These are phyloP conservation scores for Suhomyces sp. DNA, from an alignment of 805 yeast genomes.

Conservation along the genomic window DNA sequence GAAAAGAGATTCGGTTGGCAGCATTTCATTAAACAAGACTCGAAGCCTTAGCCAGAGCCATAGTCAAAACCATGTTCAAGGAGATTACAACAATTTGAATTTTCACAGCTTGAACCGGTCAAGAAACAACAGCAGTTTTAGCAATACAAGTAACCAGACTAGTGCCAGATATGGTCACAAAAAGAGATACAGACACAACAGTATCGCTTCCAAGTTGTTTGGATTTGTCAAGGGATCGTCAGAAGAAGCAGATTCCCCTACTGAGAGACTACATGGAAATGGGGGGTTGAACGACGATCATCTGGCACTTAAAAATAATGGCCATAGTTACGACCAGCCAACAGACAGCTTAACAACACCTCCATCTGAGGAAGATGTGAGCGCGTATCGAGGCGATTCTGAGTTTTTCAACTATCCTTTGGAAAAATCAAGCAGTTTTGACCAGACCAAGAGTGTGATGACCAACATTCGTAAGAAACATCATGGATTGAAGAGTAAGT, in stretches of 20 bases:
- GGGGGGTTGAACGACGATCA: neutral
- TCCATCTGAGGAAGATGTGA: constrained; percentile 1
- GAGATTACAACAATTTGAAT: neutral
- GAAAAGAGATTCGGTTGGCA: neutral
- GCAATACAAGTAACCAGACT: neutral
- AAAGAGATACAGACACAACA: constrained; percentile 2
- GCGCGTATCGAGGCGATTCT: neutral
- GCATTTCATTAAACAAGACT: neutral
- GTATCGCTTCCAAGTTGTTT: constrained; percentile 3
- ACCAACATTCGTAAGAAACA: constrained; percentile 24
- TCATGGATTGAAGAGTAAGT: constrained; percentile 2
- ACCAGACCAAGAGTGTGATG: constrained; percentile 37
- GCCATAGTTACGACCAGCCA: neutral
- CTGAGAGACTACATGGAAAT: neutral
- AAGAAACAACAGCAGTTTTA: neutral
- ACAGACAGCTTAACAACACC: neutral
- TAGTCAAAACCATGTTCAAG: neutral
- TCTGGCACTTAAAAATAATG: neutral
- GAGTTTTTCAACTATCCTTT: constrained; percentile 8
- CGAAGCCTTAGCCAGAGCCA: neutral
- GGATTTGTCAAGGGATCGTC: constrained; percentile 2
- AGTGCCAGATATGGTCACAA: neutral
- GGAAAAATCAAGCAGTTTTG: constrained; percentile 25
- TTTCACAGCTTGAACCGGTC: neutral
- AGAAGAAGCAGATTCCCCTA: constrained; percentile 2